Evolutionary conservation across 2,329 filamentous ascomycete species (phyloP).

Genomic region (Pezicula carpinea): DNA sequence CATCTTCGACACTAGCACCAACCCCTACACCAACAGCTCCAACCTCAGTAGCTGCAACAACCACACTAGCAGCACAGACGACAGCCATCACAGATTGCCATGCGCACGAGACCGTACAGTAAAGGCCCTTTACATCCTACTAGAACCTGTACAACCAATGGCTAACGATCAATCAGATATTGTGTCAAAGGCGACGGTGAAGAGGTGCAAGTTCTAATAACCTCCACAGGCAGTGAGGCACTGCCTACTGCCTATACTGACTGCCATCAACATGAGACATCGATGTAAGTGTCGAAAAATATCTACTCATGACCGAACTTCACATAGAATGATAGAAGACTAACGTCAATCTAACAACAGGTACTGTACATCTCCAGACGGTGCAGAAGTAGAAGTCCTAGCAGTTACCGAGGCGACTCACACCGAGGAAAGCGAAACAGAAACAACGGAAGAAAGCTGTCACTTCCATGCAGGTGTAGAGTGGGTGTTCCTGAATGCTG

Average conservation of each 20-base stretch:
- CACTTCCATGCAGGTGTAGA: constrained; percentile 75
- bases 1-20: neutral
- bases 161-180: constrained; percentile 27
- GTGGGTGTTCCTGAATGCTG: constrained; percentile 40
- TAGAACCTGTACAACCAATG: constrained; percentile 16
- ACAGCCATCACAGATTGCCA: constrained; percentile 50
- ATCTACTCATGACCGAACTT: too few relatives aligned
- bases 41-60: constrained; percentile 17
- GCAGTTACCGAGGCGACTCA: constrained; percentile 13
- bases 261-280: constrained; percentile 57
- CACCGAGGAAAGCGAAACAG: constrained; percentile 19
- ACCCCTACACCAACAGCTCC: constrained; percentile 25
- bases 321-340: too few relatives aligned
- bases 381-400: constrained; percentile 55
- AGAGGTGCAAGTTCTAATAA: constrained; percentile 38
- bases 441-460: constrained; percentile 44
- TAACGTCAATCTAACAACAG: constrained; percentile 34
- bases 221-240: constrained; percentile 48
- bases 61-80: constrained; percentile 28
- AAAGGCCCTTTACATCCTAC: neutral
- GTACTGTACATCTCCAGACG: constrained; percentile 56
- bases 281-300: constrained; percentile 46
- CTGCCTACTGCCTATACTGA: constrained; percentile 57
- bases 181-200: constrained; percentile 38
- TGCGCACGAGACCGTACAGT: constrained; percentile 40